Percentiles rank a stretch among this genome's conserved stretches.
phyloP scores from a whole-genome alignment of 2,329 filamentous ascomycete genomes.

The Pyricularia sp. region DNA sequence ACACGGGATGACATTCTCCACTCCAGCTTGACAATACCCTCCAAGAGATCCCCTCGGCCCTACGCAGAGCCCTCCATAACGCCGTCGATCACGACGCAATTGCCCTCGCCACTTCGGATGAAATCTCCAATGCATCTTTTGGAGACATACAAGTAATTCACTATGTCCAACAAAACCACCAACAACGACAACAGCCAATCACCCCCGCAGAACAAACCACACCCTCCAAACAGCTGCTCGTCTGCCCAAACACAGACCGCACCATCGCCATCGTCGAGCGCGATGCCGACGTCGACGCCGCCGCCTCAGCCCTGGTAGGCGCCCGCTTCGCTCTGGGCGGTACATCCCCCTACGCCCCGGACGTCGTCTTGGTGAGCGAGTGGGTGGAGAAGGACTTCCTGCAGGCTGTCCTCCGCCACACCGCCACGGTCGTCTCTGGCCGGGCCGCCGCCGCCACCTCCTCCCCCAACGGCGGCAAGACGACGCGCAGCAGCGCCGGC shows the following conservation, averaged over 20 bases:
- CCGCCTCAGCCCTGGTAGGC: constrained; percentile 37
- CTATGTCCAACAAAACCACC: background rate
- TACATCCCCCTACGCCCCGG: constrained; percentile 46
- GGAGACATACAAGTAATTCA: background rate
- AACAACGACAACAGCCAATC: constrained; percentile 10
- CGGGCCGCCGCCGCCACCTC: no score
- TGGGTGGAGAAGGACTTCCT: constrained; percentile 43
- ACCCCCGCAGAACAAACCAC: background rate
- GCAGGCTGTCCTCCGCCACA: constrained; percentile 28
- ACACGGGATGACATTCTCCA: background rate
- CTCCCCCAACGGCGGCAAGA: background rate
- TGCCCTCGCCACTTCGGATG: constrained; percentile 11
- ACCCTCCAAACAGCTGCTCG: constrained; percentile 3
- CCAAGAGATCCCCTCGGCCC: constrained; percentile 10
- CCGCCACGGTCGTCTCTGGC: background rate
- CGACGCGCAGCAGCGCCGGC: background rate
- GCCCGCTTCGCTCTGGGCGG: constrained; percentile 43
- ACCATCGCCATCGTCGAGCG: constrained; percentile 47
- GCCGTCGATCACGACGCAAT: constrained; percentile 16
- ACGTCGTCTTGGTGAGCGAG: constrained; percentile 52
- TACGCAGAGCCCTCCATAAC: constrained; percentile 11
- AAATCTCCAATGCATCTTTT: constrained; percentile 6
- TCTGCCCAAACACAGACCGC: constrained; percentile 12
- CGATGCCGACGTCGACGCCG: constrained; percentile 37
- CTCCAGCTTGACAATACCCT: background rate